Base-by-base conservation (phyloP, 1,284 basidiomycete species). In the Gymnopus androsaceus region DNA sequence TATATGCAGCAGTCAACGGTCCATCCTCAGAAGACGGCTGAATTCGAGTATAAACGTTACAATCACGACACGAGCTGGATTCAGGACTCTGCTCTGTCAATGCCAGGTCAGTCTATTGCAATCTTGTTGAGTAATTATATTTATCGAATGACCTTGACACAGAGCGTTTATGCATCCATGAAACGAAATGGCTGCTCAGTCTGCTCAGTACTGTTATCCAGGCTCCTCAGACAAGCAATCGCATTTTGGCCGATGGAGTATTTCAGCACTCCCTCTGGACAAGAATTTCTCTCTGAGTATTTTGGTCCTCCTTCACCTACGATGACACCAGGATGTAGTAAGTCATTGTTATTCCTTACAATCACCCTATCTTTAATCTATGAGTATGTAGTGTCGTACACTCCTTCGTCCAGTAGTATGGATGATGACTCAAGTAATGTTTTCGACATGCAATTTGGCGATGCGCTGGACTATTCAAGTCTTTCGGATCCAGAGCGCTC, bases 391-490 rank as follows among this genome's bases (percentile, higher is more conserved):
- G 51, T 53, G 51, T 31, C 42, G 12, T 46, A 46, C 19, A 45
- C 51, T 33, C 23, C n/a, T 25, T 53, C 42, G 15, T 45, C 51
- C 5, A 17, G 5, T 17, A n/a, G n/a, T 21, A 42, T 19, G 5
- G 27, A 21, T 2, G 51, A 57, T 31, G 49, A 56, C 3, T n/a
- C 27, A 19, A 12, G 25, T 2, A 57, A 57, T 37, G 56, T 57
- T 21, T 57, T 57, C 34, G 56, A 57, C 51, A 44, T 57, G 21
- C 56, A 57, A 41, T 57, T 57, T 25, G 56, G 56, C 11, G 51
- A 57, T 37, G 44, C 51, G 33, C 9, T 48, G 21, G 41, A 3
- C 27, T 46, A 28, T 23, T 50, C 30, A 17, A 27, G 12, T 33
- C 5, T n/a, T 33, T 12, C 28, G 34, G n/a, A 25, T 25, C 9